Conservation (phyloP, 2,329 filamentous ascomycete species). For the Beauveria medogensis region DNA sequence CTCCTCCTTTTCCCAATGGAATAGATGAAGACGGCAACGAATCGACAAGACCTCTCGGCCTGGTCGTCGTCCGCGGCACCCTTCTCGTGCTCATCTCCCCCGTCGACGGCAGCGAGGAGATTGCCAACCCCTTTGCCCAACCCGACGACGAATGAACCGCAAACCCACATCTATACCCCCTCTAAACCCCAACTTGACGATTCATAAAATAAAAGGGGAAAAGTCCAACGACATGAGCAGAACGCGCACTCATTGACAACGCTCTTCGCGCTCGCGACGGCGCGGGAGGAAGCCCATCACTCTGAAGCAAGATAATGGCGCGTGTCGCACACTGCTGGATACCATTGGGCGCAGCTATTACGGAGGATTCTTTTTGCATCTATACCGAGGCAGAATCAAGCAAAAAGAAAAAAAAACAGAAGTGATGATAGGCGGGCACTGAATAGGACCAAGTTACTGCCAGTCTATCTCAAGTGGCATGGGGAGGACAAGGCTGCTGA, state of each 20-base stretch:
- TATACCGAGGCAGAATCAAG: background rate
- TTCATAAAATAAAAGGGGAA: background rate
- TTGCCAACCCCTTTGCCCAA: constrained; percentile 84
- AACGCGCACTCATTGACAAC: no score
- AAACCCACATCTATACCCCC: background rate
- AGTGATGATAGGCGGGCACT: no score
- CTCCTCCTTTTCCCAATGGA: background rate
- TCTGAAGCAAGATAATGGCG: no score
- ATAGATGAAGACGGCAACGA: constrained; percentile 90
- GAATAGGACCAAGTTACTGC: no score
- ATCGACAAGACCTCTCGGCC: constrained; percentile 68
- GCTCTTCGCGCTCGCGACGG: no score
- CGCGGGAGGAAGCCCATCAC: no score
- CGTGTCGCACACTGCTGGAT: background rate
- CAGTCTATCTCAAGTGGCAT: no score
- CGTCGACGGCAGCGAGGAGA: constrained; percentile 89
- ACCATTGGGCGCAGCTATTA: background rate
- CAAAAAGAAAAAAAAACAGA: background rate
- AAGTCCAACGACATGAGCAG: no score
- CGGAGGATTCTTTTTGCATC: background rate
- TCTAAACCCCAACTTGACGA: no score
- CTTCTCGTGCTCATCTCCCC: constrained; percentile 89
- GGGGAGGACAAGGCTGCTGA: no score
- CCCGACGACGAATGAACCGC: constrained; percentile 51
- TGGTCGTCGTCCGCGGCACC: constrained; percentile 86